Base-by-base conservation (phyloP, 805 yeast species). In the Komagataella pastoris region DNA sequence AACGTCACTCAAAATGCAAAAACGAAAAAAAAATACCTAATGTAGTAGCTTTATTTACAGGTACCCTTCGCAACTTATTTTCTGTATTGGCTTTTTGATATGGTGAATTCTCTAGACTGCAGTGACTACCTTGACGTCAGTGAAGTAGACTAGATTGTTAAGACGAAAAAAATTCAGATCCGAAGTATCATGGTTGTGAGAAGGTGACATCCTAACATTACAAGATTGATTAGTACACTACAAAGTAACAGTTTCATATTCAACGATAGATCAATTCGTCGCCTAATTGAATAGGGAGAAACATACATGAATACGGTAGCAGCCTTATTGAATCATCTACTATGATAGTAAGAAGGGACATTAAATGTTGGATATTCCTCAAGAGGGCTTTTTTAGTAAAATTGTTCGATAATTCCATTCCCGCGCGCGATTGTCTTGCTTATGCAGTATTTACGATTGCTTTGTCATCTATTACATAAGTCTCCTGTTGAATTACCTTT, bases 81-180 rank as follows among this genome's bases (percentile, higher is more conserved):
- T 30, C 14, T 8, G 40, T 30, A 30, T 30, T 10, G 14, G 40
- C 14, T 30, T 24, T 30, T 14, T 30, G 14, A 10, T 30, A 8
- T 7, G 14, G 40, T 30, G 12, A 30, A 10, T 30, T 30, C 40
- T 30, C 40, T 30, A 10, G n/a, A 14, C 40, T 30, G 40, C 6
- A 14, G 12, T 30, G 40, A 10, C 40, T 30, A 30, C 5, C 40
- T 10, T 30, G 14, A 30, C 40, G 12, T 30, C 40, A 30, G 40
- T 30, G n/a, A 10, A 30, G 40, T 14, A 30, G 40, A 30, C 40
- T 30, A 10, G 14, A 45, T 17, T 43, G 48, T 23, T 17, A 50
- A 21, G 10, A 24, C 43, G 10, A 24, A 50, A 6, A 51, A 47
- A 49, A 52, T 47, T 50, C 50, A 50, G 12, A 51, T 47, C 53